These are phyloP conservation scores for Botrytis fragariae DNA, from an alignment of 2,329 filamentous ascomycete species.

Conservation along the genomic window DNA sequence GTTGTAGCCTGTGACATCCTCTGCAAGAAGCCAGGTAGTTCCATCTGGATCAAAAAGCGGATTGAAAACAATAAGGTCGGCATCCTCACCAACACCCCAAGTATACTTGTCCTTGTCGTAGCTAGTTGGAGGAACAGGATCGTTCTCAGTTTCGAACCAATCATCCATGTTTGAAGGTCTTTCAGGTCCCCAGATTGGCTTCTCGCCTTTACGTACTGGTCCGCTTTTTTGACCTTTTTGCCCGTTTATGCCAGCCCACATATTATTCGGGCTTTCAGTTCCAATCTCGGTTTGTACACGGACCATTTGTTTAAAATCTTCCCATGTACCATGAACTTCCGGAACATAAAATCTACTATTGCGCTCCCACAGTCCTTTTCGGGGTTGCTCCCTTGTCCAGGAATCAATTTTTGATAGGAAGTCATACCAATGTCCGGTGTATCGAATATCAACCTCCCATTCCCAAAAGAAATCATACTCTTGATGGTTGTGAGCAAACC, in stretches of 20 bases:
- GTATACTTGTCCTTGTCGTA: slow-evolving; percentile 77
- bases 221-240: slow-evolving; percentile 35
- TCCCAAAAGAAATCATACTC: slow-evolving; percentile 94
- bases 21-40: slow-evolving; percentile 77
- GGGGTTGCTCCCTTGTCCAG: slow-evolving; percentile 71
- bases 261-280: slow-evolving; percentile 61
- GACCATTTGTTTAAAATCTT: slow-evolving; percentile 75
- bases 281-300: slow-evolving; percentile 73
- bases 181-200: slow-evolving; percentile 80
- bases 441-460: slow-evolving; percentile 92
- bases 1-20: slow-evolving; percentile 85
- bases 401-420: slow-evolving; percentile 65
- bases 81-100: slow-evolving; percentile 89
- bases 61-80: slow-evolving; percentile 87
- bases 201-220: slow-evolving; percentile 47
- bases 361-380: slow-evolving; percentile 79
- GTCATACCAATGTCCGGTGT: slow-evolving; percentile 83
- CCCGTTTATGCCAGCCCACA: slow-evolving; percentile 56
- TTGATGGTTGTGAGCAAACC: slow-evolving; percentile 83
- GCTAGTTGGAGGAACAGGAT: slow-evolving; percentile 66
- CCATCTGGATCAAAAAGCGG: slow-evolving; percentile 87
- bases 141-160: slow-evolving; percentile 70
- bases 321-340: slow-evolving; percentile 72
- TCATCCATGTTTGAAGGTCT: slow-evolving; percentile 66
- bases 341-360: slow-evolving; percentile 77